Conservation (phyloP, 2,329 filamentous ascomycete species). For the Curvularia eragrostidis region DNA sequence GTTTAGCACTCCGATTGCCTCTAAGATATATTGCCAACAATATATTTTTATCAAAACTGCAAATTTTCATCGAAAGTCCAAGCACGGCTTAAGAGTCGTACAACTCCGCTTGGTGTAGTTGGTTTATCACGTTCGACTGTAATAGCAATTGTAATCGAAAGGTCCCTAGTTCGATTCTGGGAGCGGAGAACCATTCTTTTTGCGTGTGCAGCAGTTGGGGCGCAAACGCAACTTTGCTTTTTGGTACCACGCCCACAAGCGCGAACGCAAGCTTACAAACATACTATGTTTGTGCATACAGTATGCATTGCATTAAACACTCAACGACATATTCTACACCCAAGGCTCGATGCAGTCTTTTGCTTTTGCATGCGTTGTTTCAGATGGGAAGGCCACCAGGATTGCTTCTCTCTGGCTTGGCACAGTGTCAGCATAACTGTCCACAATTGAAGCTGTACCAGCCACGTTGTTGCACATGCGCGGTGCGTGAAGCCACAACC, state of each 20-base stretch:
- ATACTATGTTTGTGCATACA: no score
- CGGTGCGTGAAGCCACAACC: neutral
- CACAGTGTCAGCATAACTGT: neutral
- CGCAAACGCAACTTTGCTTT: neutral
- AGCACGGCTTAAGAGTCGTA: conserved; percentile 23
- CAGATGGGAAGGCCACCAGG: neutral
- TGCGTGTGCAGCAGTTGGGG: neutral
- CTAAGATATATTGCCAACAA: no score
- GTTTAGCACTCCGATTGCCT: no score
- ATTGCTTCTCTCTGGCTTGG: neutral
- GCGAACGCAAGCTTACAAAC: neutral
- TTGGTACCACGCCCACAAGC: neutral
- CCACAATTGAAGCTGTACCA: neutral
- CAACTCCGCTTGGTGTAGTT: conserved; percentile 41
- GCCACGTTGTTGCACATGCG: neutral
- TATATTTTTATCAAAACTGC: fast-evolving
- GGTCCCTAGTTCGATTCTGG: conserved; percentile 43
- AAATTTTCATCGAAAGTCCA: conserved; percentile 19
- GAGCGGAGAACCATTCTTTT: conserved; percentile 40
- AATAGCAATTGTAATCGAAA: conserved; percentile 46
- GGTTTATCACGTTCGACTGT: conserved; percentile 49
- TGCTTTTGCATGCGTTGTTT: neutral
- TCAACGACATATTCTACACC: neutral
- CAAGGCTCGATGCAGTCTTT: neutral
- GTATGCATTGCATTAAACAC: neutral